Evolutionary conservation across 2,329 filamentous ascomycete species (phyloP), one percentile per base, ranked within the genome.

Genomic region (Fusarium sp.): DNA sequence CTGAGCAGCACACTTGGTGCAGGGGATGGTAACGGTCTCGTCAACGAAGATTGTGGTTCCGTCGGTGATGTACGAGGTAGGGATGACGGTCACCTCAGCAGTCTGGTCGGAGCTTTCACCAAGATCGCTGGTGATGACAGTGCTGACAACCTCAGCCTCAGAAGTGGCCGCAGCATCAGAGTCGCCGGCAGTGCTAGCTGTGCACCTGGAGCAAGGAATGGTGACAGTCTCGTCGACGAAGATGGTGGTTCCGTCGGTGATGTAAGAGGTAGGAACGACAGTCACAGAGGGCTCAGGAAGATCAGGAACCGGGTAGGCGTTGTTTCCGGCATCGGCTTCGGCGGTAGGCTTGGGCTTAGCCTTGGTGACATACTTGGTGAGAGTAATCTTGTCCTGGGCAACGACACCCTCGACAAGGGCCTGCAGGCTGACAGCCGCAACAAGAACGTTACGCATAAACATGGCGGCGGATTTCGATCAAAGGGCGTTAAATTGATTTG

Each of bases 351-450:
- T 54, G 15, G 56, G 23, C 62, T 72, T 70, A 38, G 46, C 50
- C 20, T 47, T 57, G 52, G 65, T 62, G 33, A 69, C 63, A 38
- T 38, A 60, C 55, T 53, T 60, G 65, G 45, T 72, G 23, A 50
- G 50, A 30, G 65, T 71, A 34, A 69, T 60, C 51, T 65, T 65
- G 12, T 67, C 71, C 37, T 65, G 65, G 40, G 72, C 72, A 26
- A 70, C 52, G 16, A 72, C 71, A 46, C 62, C 65, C 41, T 67
- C 60, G 38, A 64, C 56, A 23, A 74, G 61, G 31, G 52, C 58
- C 31, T 74, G 69, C 46, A 74, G 72, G 62, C 67, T 69, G 33
- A 74, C 59, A 42, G 72, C 72, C 53, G 67, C 71, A 52, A 70
- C 40, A 31, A 74, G 28, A 46, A 60, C 62, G 58, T 70, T 65